phyloP scores from a whole-genome alignment of 352 stramenopile species.

The Pythium apleroticum region DNA sequence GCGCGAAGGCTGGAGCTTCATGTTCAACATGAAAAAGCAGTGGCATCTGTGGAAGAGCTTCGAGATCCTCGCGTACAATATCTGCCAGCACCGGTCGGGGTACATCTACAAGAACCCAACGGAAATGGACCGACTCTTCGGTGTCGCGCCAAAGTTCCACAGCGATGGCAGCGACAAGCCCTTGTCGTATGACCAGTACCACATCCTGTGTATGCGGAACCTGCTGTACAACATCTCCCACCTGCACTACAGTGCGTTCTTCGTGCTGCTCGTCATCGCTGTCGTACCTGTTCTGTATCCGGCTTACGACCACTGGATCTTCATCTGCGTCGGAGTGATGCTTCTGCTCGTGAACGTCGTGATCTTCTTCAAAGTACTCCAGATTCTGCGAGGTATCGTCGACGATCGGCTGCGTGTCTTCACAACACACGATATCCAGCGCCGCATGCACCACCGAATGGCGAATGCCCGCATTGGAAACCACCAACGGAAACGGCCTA shows the following conservation, averaged over 20 bases:
- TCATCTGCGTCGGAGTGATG: slow-evolving; percentile 54
- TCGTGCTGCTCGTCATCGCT: slow-evolving; percentile 72
- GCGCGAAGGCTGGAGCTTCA: slow-evolving; percentile 78
- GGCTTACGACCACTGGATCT: slow-evolving; percentile 70
- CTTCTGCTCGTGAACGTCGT: slow-evolving; percentile 69
- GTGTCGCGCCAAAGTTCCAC: slow-evolving; percentile 29
- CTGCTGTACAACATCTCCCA: slow-evolving; percentile 80
- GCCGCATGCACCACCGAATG: slow-evolving; percentile 26
- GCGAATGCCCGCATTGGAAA: not conserved
- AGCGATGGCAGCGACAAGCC: slow-evolving; percentile 28
- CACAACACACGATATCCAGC: slow-evolving; percentile 62
- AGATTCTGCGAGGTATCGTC: slow-evolving; percentile 79
- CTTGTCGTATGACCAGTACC: slow-evolving; percentile 74
- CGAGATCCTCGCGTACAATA: slow-evolving; percentile 87
- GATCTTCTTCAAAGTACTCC: slow-evolving; percentile 86
- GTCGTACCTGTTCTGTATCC: slow-evolving; percentile 69
- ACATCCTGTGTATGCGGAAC: slow-evolving; percentile 87
- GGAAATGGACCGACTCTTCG: slow-evolving; percentile 84
- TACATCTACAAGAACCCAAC: slow-evolving; percentile 89
- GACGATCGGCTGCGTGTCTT: slow-evolving; percentile 79
- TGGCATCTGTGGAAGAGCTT: slow-evolving; percentile 88
- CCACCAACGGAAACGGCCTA: slow-evolving; percentile 23
- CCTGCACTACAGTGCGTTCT: slow-evolving; percentile 73
- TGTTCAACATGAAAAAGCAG: slow-evolving; percentile 79
- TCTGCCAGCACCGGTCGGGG: slow-evolving; percentile 81